Base-by-base conservation (phyloP, 2,329 filamentous ascomycete genomes). In the Oidium heveae region DNA sequence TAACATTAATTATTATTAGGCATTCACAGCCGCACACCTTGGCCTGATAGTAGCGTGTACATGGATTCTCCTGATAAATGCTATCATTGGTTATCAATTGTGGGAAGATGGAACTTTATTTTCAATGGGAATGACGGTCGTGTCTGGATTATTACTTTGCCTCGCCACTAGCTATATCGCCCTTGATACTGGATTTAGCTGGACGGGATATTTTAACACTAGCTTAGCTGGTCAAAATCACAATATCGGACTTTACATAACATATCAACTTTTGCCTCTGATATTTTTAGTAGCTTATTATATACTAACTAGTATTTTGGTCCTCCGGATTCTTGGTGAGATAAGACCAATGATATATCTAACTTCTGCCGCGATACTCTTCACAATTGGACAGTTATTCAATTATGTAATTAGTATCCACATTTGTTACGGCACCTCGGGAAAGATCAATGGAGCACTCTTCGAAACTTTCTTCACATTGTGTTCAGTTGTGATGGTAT, bases 401-500 rank as follows among this genome's bases (percentile, higher is more conserved):
- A 86, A 94, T 70, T 98, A 94, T 66, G 84, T 88, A 56, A 75
- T 94, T 68, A 96, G 88, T 72, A 76, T 81, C 15, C 82, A 94
- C 66, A 86, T 98, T 57, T 98, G 91, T 72, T 74, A 80, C 22
- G 86, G 86, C 47, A 85, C 87, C 0, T 65, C 72, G 44, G 86
- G 87, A 60, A 87, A 84, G 67, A 93, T 98, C 64, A 89, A 98
- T 65, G 91, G 91, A 52, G 79, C 89, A 6, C 69, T 98, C 0
- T 98, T 98, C 67, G 78, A 95, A 67, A 94, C 88, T 0, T 71
- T 96, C 7, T 96, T 98, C 70, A 96, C 88, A 0, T 72, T 95
- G 0, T 70, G 89, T 13, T 75, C 88, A 0, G 86, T 98, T 4
- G 74, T 86, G 18, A 79, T 79, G 69, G 70, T 95, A 59, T 98